Conservation (phyloP, 768 basidiomycete species). For the Tulasnella calospora region DNA sequence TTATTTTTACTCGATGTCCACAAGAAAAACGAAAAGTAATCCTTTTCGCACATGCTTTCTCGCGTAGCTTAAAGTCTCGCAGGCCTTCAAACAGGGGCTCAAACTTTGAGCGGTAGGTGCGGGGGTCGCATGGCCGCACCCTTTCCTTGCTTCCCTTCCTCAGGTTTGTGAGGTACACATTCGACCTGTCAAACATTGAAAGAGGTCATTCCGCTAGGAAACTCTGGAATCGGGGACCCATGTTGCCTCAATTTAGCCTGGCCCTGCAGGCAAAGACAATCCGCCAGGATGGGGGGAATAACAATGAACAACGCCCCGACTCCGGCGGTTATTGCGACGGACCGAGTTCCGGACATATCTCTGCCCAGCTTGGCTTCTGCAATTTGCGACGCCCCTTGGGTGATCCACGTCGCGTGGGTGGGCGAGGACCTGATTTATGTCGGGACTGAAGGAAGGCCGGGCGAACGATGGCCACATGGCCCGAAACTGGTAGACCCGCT, state of each 20-base stretch:
- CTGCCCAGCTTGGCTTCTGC: neutral
- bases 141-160: neutral
- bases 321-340: neutral
- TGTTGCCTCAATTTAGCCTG: neutral
- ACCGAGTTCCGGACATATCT: neutral
- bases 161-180: neutral
- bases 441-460: neutral
- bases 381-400: neutral
- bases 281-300: neutral
- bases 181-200: neutral
- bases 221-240: neutral
- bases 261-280: neutral
- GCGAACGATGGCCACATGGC: neutral
- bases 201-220: neutral
- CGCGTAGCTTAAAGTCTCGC: neutral
- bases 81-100: neutral
- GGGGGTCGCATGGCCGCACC: neutral
- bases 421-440: neutral
- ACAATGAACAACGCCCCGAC: neutral
- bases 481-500: neutral
- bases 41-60: neutral
- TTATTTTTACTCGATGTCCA: neutral
- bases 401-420: neutral
- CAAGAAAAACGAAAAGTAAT: neutral
- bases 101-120: neutral